Conservation (phyloP, 2,329 filamentous ascomycete species). For the Penicillium hesseltinei region DNA sequence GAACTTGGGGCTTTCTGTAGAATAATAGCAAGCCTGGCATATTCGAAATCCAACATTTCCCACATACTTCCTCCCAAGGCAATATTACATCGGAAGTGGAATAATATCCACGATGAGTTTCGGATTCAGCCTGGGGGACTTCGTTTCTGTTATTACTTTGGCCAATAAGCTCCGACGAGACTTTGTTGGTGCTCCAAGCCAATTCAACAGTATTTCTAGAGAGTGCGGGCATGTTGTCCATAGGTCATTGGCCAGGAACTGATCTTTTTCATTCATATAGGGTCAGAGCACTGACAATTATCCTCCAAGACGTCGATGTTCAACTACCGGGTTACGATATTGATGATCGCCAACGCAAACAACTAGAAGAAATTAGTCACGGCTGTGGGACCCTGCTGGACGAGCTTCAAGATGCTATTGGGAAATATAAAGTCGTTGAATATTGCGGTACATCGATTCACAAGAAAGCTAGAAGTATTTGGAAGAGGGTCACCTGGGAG, state of each 20-base stretch:
- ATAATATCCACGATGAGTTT: background rate
- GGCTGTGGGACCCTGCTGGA: background rate
- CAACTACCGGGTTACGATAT: background rate
- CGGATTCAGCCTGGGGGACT: background rate
- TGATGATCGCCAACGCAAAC: background rate
- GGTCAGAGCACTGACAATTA: background rate
- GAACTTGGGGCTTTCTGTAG: background rate
- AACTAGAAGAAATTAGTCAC: background rate
- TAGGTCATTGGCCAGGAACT: background rate
- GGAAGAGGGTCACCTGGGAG: constrained; percentile 1
- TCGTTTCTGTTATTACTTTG: background rate
- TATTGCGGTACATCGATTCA: background rate
- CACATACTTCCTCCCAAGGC: background rate
- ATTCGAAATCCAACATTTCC: background rate
- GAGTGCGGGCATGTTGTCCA: background rate
- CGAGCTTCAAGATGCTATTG: background rate
- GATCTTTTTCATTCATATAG: background rate
- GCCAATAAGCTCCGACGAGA: constrained; percentile 1
- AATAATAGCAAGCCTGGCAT: background rate
- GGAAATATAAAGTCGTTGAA: background rate
- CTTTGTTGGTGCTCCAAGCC: background rate
- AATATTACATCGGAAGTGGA: background rate
- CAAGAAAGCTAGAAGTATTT: background rate
- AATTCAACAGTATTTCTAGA: background rate
- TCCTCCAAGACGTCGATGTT: background rate